A percentile compares a stretch with the other conserved stretches of the same genome.
These are phyloP conservation scores for Chamaenerion angustifolium DNA, from an alignment of 345 rosid species.

Conservation along the genomic window DNA sequence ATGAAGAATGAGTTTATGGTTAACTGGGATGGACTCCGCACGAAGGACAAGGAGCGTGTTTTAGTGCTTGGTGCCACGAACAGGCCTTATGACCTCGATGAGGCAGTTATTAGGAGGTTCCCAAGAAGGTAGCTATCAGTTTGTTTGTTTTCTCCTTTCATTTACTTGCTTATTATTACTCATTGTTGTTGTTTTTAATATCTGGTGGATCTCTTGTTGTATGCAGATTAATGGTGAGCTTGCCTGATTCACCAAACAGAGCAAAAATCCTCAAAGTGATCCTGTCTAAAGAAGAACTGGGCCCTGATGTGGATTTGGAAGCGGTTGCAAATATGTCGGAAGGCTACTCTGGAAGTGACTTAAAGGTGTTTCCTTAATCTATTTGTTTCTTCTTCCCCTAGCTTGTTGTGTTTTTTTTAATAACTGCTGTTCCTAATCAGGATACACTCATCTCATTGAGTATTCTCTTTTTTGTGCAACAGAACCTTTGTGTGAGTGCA, in stretches of 20 bases:
- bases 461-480: slow-evolving; percentile 10
- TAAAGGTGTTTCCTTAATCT: slow-evolving; percentile 42
- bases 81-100: slow-evolving; percentile 95
- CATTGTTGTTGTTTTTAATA: too few relatives aligned
- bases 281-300: slow-evolving; percentile 77
- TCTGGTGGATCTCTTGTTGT: too few relatives aligned
- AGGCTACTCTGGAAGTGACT: slow-evolving; percentile 96
- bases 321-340: slow-evolving; percentile 83
- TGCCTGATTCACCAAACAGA: slow-evolving; percentile 79
- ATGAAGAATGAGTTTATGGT: slow-evolving; percentile 99
- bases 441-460: too few relatives aligned
- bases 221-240: slow-evolving; percentile 86
- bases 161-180: too few relatives aligned
- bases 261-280: slow-evolving; percentile 69
- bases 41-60: slow-evolving; percentile 92
- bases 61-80: slow-evolving; percentile 94
- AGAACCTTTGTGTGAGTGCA: slow-evolving; percentile 91
- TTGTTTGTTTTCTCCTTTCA: too few relatives aligned
- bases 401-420: too few relatives aligned
- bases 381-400: neutral
- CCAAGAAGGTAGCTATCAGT: slow-evolving; percentile 54
- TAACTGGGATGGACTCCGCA: slow-evolving; percentile 95
- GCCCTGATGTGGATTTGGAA: slow-evolving; percentile 58
- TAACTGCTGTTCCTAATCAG: too few relatives aligned
- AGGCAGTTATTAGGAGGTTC: slow-evolving; percentile 96